Base-by-base conservation (phyloP, 768 basidiomycete genomes). In the Rhizopogon roseolus region DNA sequence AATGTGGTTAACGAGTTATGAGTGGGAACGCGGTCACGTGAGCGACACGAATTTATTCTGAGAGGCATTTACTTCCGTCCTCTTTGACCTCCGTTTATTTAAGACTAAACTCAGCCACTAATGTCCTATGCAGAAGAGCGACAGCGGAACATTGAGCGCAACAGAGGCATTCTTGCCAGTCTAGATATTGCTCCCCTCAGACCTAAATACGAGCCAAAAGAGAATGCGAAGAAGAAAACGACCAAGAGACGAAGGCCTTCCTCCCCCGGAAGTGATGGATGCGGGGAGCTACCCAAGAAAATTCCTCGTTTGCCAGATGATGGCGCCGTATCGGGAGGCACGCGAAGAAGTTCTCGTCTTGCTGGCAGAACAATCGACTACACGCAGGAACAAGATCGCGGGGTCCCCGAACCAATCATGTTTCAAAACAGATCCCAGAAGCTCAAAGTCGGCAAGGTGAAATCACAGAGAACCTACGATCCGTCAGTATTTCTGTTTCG, bases 321-420 rank as follows among this genome's bases (percentile, higher is more conserved):
- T 17, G 52, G 58, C 17, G 57, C 55, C 39, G 59, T 54, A 16
- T 56, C 38, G 38, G 42, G 42, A 27, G 73, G 73, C 9, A 60
- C 76, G 51, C 80, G 90, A n/a, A 74, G 91, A 49, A 92, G 90
- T 63, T 71, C 79, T 41, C 78, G 90, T 48, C 84, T 84, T 57
- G 72, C 76, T 4, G 84, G 82, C 1, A 86, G 82, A 60, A 67
- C 62, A 13, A 65, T 82, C 3, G 74, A 86, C 66, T 85, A 87
- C 64, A 76, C 63, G 4, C 70, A 66, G 22, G 81, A 84, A 56
- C 72, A 70, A 27, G 63, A 60, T 28, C 65, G 58, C 42, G 66
- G 63, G 9, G 64, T 63, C 2, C 70, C 72, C 2, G 61, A 68
- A 14, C 75, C 77, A 16, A 58, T 76, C 17, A 72, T 75, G 11